Base-by-base conservation (phyloP, 2,329 filamentous ascomycete species). In the Pseudofabraea citricarpa region DNA sequence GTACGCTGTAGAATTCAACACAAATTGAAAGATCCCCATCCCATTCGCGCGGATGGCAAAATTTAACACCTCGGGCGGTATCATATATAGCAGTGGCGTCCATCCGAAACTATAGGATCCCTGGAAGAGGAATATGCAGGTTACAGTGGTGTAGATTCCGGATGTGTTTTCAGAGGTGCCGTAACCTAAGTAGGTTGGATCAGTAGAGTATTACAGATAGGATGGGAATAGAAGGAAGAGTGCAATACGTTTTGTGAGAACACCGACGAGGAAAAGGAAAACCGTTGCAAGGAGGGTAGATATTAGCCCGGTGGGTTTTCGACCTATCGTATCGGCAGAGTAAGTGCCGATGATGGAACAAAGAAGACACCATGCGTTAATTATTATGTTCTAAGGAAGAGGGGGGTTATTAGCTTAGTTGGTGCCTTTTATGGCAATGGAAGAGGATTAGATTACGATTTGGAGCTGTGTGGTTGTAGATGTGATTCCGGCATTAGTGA, bases 261-360 rank as follows among this genome's bases (percentile, higher is more conserved):
- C 71, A 2, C 74, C 73, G 29, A 77, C 68, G 41, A 76, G 61
- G 50, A 76, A 76, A 2, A 78, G 64, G 29, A 67, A 74, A 16
- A 68, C 41, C 2, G 66, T 63, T 5, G 71, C 50, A 9, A 68
- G 50, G 10, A 45, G 43, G 36, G 69, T 62, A 0, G 66, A 68
- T 8, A 67, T 46, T 4, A 71, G 51, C 3, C 68, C 69, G 1
- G 65, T 68, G 1, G 63, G 58, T 45, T 70, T 73, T 8, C 73
- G 65, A 6, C 73, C 72, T 61, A 68, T 65, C 19, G 40, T 56
- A 13, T 67, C 65, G 0, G 61, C 59, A 6, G 73, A 57, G 4
- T 66, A 63, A 1, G 71, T 74, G 0, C 72, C 73, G 2, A 56
- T 29, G 0, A 75, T 52, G 22, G 64, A 57, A 42, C 64, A 67